These are phyloP conservation scores for Monilinia laxa DNA, from an alignment of 2,329 filamentous ascomycete genomes.

Conservation along the genomic window DNA sequence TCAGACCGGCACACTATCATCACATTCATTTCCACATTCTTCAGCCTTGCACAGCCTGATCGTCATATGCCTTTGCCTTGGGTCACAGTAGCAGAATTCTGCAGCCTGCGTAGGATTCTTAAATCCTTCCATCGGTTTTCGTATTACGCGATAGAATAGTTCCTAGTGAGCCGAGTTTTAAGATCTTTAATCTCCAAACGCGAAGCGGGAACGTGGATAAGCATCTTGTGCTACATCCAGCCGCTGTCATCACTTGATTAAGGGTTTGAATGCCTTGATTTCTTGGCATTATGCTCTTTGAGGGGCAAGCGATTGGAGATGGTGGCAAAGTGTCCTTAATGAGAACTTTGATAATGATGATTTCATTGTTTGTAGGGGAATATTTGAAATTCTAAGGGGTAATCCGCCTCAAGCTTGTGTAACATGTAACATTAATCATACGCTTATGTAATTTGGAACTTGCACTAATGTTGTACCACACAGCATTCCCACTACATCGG, in stretches of 20 bases:
- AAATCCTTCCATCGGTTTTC: background rate
- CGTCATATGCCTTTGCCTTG: conserved; percentile 1
- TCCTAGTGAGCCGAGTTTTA: background rate
- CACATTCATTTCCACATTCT: conserved; percentile 16
- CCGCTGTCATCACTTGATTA: background rate
- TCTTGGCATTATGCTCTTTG: background rate
- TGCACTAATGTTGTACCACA: background rate
- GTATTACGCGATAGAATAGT: background rate
- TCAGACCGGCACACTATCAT: background rate
- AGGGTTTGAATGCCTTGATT: background rate
- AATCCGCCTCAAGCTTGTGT: no score
- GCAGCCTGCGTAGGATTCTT: background rate
- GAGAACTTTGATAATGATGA: no score
- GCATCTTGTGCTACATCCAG: background rate
- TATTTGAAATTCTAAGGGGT: background rate
- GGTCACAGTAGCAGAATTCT: background rate
- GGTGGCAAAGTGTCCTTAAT: no score
- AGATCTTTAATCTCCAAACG: background rate
- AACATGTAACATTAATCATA: background rate
- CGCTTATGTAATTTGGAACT: conserved; percentile 1
- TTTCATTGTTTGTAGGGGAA: no score
- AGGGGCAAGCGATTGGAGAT: background rate
- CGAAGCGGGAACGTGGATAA: background rate
- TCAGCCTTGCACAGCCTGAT: background rate
- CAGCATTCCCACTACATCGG: background rate